Percentiles rank a stretch among this genome's conserved stretches.
These are phyloP conservation scores for Tetrapisispora namnaoensis DNA, from an alignment of 805 yeast genomes.

Conservation along the genomic window DNA sequence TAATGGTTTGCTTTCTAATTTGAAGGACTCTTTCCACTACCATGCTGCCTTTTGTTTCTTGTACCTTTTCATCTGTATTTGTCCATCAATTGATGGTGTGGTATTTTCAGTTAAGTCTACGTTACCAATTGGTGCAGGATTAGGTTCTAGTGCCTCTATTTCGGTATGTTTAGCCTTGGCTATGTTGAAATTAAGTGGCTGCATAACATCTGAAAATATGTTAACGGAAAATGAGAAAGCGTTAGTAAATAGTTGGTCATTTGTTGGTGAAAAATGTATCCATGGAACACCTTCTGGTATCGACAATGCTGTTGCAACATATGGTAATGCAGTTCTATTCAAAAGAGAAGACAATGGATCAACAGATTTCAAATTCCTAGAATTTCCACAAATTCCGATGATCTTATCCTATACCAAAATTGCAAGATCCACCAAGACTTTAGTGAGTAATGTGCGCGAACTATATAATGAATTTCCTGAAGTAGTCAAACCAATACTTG, in stretches of 20 bases:
- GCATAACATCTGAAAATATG: constrained; percentile 31
- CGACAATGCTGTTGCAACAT: constrained; percentile 91
- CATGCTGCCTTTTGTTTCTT: constrained; percentile 77
- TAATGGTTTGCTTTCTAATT: constrained; percentile 31
- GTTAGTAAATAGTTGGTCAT: constrained; percentile 80
- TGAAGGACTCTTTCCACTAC: constrained; percentile 51
- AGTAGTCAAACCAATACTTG: constrained; percentile 49
- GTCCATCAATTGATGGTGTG: constrained; percentile 41
- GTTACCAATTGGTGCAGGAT: constrained; percentile 91
- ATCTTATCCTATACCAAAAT: constrained; percentile 75
- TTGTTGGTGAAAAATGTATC: constrained; percentile 87
- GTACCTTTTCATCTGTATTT: constrained; percentile 58
- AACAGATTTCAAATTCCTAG: constrained; percentile 20
- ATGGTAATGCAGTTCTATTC: constrained; percentile 91
- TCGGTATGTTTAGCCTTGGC: constrained; percentile 79
- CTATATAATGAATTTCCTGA: constrained; percentile 43
- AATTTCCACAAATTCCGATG: constrained; percentile 62
- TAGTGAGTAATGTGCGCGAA: constrained; percentile 67
- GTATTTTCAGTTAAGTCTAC: constrained; percentile 68
- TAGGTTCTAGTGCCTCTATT: constrained; percentile 88
- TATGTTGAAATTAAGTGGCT: constrained; percentile 50
- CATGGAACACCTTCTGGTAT: constrained; percentile 97
- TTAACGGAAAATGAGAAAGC: constrained; percentile 36
- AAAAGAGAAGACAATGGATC: constrained; percentile 37
- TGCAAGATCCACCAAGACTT: constrained; percentile 78